Evolutionary conservation across 768 basidiomycete genomes (phyloP), one percentile per base, ranked within the genome.

Genomic region (Sporobolomyces phaffii): DNA sequence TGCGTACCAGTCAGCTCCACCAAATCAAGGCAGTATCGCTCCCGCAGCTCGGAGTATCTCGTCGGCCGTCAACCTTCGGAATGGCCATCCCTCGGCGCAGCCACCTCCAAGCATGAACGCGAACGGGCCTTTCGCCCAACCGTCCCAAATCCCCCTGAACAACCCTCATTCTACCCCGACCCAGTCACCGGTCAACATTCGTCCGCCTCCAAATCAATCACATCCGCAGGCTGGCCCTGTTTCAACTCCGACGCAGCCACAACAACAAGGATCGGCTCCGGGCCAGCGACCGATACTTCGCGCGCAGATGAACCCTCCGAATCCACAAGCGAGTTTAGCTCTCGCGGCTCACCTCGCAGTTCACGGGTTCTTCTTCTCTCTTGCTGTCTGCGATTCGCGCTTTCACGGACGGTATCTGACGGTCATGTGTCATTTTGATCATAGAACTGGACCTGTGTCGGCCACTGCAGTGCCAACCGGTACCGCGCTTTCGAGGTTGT

Each of bases 381-480:
- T 24, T 18, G n/a, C n/a, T n/a, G n/a, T n/a, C n/a, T n/a, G n/a
- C n/a, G n/a, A n/a, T n/a, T n/a, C n/a, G n/a, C n/a, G n/a, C n/a
- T n/a, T n/a, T n/a, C n/a, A n/a, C n/a, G n/a, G n/a, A n/a, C n/a
- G n/a, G n/a, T n/a, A n/a, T n/a, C n/a, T n/a, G n/a, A n/a, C n/a
- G n/a, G n/a, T n/a, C n/a, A n/a, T n/a, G n/a, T n/a, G n/a, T n/a
- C n/a, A n/a, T n/a, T n/a, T n/a, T n/a, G n/a, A n/a, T n/a, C n/a
- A n/a, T 58, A 67, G 70, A 3, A 66, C 48, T 10, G 70, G 69
- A 5, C 69, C 69, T 2, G 53, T 71, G 14, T 66, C 70, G 5
- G 70, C 70, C 0, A 64, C 70, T 1, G 48, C 65, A 0, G 48
- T 50, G 0, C 58, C 65, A 8, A 48, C 62, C 0, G 65, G 65